phyloP scores from a whole-genome alignment of 305 asterid species.

The Plantago coronopus region DNA sequence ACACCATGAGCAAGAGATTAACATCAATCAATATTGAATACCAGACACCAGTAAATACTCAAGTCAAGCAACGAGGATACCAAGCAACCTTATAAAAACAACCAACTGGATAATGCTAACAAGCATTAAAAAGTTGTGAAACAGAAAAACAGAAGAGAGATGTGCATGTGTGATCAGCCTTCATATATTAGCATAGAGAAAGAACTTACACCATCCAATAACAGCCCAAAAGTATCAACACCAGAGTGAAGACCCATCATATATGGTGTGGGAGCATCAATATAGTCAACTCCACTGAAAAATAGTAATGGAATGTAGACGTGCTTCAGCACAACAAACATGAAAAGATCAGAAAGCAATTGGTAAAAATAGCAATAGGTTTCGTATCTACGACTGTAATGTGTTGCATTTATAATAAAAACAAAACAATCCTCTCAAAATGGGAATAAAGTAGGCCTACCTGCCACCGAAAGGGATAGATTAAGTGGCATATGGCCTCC shows the following conservation, averaged over 20 bases:
- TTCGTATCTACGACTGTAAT: slow-evolving; percentile 18
- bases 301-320: slow-evolving; percentile 98
- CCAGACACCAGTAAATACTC: slow-evolving; percentile 6
- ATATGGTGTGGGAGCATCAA: slow-evolving; percentile 99
- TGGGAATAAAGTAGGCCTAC: slow-evolving; percentile 34
- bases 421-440: slow-evolving; percentile 23
- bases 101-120: too few relatives aligned
- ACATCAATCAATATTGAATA: not conserved
- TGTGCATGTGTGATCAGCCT: slow-evolving; percentile 7
- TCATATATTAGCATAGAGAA: slow-evolving; percentile 22
- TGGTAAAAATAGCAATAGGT: slow-evolving; percentile 22
- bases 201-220: slow-evolving; percentile 93
- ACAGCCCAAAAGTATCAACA: slow-evolving; percentile 83
- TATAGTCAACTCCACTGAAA: slow-evolving; percentile 99
- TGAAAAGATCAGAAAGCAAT: slow-evolving; percentile 45
- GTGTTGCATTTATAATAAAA: slow-evolving; percentile 11
- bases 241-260: slow-evolving; percentile 99
- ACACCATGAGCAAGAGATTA: too few relatives aligned
- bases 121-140: slow-evolving; percentile 8
- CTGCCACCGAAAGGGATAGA: slow-evolving; percentile 99
- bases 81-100: not conserved
- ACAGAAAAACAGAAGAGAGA: slow-evolving; percentile 13
- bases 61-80: slow-evolving; percentile 14
- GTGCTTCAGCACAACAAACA: slow-evolving; percentile 88
- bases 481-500: slow-evolving; percentile 95